These are phyloP conservation scores for Plasmodium chabaudi DNA, from an alignment of 169 alveolate species.

Conservation along the genomic window DNA sequence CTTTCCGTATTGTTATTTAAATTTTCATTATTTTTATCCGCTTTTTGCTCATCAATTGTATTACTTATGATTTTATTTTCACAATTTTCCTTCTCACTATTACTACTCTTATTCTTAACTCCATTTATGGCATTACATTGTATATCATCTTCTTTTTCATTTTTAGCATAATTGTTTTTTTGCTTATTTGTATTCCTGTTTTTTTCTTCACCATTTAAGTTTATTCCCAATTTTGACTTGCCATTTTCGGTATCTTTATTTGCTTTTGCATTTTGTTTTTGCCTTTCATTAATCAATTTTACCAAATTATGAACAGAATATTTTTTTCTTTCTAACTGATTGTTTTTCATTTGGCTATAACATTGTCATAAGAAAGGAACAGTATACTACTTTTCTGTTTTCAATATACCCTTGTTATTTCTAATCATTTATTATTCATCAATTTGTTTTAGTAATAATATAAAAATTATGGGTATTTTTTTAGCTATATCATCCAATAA, in stretches of 20 bases:
- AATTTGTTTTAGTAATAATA: too few species aligned
- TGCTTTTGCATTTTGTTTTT: slow-evolving; percentile 24
- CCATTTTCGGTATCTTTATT: background rate
- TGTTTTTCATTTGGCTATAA: slow-evolving; percentile 17
- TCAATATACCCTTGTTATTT: too few species aligned
- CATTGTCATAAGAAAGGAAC: too few species aligned
- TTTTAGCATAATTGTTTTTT: background rate
- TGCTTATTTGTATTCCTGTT: background rate
- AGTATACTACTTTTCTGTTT: too few species aligned
- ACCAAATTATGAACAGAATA: slow-evolving; percentile 74
- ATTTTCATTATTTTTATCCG: background rate
- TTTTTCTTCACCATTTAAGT: background rate
- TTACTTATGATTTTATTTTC: background rate
- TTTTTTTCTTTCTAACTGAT: slow-evolving; percentile 34
- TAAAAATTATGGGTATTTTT: too few species aligned
- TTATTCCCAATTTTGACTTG: background rate
- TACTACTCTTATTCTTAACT: background rate
- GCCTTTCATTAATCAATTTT: slow-evolving; percentile 57
- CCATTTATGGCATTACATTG: background rate
- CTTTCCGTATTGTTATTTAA: background rate
- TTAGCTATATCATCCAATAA: too few species aligned
- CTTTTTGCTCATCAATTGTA: background rate
- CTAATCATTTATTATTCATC: too few species aligned
- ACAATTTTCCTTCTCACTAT: background rate
- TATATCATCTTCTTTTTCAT: background rate